Evolutionary conservation across 2,329 filamentous ascomycete genomes (phyloP).

Genomic region (Exophiala calicioides): DNA sequence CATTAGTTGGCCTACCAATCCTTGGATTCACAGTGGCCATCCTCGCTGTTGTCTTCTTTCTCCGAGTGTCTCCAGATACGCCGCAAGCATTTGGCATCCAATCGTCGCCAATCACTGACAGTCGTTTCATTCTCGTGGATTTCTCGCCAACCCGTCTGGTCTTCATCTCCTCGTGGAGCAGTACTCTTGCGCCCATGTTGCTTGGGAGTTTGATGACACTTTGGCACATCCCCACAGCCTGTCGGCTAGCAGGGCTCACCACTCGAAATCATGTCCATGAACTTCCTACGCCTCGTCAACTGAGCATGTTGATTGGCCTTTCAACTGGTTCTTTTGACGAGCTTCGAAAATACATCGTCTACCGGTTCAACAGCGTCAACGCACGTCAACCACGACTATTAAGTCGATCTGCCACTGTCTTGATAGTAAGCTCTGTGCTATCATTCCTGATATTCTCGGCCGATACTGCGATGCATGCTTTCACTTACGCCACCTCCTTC

Average conservation of each 20-base stretch:
- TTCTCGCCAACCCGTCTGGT: conserved; percentile 10
- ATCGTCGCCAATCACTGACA: no score
- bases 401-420: conserved; percentile 2
- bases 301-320: no score
- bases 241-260: neutral
- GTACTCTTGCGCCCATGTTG: conserved; percentile 13
- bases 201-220: conserved; percentile 11
- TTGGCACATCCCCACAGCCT: conserved; percentile 10
- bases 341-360: no score
- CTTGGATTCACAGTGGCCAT: no score
- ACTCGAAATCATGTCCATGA: neutral
- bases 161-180: conserved; percentile 8
- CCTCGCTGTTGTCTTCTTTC: no score
- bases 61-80: no score
- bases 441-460: conserved; percentile 3
- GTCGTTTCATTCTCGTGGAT: conserved; percentile 2
- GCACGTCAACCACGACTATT: no score
- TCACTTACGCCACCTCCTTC: conserved; percentile 9
- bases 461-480: conserved; percentile 9
- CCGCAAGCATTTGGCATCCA: no score
- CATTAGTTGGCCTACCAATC: no score
- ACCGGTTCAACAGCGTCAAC: no score
- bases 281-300: no score
- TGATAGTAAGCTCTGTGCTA: conserved; percentile 4
- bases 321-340: no score